Percentiles rank a stretch among this genome's conserved stretches.
These are phyloP conservation scores for Vanrija humicola DNA, from an alignment of 1,284 basidiomycete species.

Conservation along the genomic window DNA sequence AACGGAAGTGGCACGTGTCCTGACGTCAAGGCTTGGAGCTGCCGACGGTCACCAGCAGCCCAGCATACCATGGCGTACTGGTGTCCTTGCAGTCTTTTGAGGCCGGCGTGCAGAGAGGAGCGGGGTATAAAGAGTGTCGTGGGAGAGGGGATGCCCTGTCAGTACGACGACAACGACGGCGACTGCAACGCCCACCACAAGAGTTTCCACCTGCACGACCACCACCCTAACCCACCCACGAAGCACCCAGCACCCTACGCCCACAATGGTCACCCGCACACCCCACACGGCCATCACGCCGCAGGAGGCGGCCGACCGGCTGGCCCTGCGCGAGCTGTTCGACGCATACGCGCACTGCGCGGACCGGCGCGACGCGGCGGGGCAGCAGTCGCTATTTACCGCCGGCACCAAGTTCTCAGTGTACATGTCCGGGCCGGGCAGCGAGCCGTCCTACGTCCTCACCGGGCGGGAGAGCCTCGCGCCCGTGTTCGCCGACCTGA, in stretches of 20 bases:
- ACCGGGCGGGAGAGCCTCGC: background rate
- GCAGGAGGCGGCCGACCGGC: background rate
- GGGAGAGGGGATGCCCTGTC: too few species aligned
- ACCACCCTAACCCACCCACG: background rate
- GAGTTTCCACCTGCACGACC: too few species aligned
- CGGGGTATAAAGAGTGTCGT: too few species aligned
- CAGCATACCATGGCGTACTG: too few species aligned
- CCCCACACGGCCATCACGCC: background rate
- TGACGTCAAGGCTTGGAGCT: too few species aligned
- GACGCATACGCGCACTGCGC: conserved; percentile 1
- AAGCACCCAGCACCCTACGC: background rate
- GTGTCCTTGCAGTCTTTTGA: too few species aligned
- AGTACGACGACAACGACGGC: too few species aligned
- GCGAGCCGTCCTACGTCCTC: background rate
- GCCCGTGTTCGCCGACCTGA: background rate
- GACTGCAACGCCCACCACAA: too few species aligned
- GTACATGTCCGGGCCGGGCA: background rate
- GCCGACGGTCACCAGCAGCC: too few species aligned
- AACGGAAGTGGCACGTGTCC: too few species aligned
- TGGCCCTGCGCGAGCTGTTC: background rate
- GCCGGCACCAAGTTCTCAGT: background rate
- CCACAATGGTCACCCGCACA: background rate
- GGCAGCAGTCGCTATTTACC: background rate
- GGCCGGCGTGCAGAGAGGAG: too few species aligned
- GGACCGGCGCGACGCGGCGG: background rate